Percentiles rank a stretch among this genome's conserved stretches.
Evolutionary conservation across 2,329 filamentous ascomycete genomes (phyloP).

Genomic region (Exophiala phaeomuriformis): DNA sequence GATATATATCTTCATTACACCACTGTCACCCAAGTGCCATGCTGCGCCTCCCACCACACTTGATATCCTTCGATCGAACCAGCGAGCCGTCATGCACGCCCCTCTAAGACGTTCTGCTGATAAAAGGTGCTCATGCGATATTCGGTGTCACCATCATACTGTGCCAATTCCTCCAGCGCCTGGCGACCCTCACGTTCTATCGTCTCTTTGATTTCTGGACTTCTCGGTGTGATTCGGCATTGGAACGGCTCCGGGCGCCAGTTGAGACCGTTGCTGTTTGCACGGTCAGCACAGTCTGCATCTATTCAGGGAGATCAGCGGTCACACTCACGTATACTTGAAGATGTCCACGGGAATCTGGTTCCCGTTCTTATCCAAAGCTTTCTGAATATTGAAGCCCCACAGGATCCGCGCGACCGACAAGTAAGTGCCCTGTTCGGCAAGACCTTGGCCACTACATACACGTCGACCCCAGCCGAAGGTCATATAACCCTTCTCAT

Average conservation of each 20-base stretch:
- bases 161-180: constrained; percentile 46
- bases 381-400: constrained; percentile 22
- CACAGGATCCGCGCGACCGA: constrained; percentile 47
- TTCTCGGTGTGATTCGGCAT: constrained; percentile 48
- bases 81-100: no score
- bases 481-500: constrained; percentile 43
- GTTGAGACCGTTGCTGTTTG: constrained; percentile 46
- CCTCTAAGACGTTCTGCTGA: constrained; percentile 21
- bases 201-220: constrained; percentile 42
- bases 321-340: constrained; percentile 37
- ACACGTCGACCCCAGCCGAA: constrained; percentile 49
- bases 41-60: no score
- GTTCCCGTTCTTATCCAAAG: constrained; percentile 32
- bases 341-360: constrained; percentile 52
- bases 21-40: no score
- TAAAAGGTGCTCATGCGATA: constrained; percentile 52
- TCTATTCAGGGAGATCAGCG: no score
- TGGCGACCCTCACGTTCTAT: constrained; percentile 49
- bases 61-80: no score
- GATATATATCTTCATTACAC: no score
- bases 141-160: constrained; percentile 51
- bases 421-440: constrained; percentile 39
- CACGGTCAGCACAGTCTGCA: no score
- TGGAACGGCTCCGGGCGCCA: constrained; percentile 52
- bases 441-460: constrained; percentile 31